Percentiles rank a stretch among this genome's conserved stretches.
These are phyloP conservation scores for Acanthamoeba lugdunensis DNA, from an alignment of 208 protist genomes.

Conservation along the genomic window DNA sequence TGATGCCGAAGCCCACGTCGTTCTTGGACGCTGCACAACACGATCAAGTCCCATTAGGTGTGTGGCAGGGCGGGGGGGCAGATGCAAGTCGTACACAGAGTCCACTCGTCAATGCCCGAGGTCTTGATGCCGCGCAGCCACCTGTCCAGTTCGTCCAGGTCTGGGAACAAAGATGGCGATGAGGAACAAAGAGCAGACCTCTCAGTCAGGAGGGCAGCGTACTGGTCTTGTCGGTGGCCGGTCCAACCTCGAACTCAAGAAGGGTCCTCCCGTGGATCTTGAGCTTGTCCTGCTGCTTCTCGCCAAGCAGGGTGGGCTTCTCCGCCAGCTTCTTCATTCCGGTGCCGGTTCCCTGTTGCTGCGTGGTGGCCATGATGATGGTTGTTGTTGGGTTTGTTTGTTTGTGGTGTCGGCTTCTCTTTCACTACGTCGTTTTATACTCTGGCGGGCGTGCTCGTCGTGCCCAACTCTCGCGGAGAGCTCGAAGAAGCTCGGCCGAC, in stretches of 20 bases:
- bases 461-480: neutral
- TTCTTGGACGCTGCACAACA: constrained; percentile 6
- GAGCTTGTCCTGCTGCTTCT: constrained; percentile 66
- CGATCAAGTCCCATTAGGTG: no score
- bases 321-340: constrained; percentile 32
- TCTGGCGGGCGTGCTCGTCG: neutral
- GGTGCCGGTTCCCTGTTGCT: constrained; percentile 24
- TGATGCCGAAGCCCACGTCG: constrained; percentile 71
- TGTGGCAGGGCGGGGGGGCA: no score
- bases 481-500: neutral
- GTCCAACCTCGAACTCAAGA: constrained; percentile 39
- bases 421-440: neutral
- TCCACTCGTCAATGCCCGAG: constrained; percentile 63
- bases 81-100: constrained; percentile 21
- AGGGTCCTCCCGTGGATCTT: constrained; percentile 62
- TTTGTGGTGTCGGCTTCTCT: neutral
- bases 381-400: neutral
- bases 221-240: neutral
- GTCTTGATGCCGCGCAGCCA: constrained; percentile 27
- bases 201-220: neutral
- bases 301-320: constrained; percentile 11
- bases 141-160: constrained; percentile 61
- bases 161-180: neutral
- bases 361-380: constrained; percentile 21
- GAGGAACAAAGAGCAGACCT: neutral